Evolutionary conservation across 1,284 basidiomycete genomes (phyloP).

Genomic region (Sporisorium graminicola): DNA sequence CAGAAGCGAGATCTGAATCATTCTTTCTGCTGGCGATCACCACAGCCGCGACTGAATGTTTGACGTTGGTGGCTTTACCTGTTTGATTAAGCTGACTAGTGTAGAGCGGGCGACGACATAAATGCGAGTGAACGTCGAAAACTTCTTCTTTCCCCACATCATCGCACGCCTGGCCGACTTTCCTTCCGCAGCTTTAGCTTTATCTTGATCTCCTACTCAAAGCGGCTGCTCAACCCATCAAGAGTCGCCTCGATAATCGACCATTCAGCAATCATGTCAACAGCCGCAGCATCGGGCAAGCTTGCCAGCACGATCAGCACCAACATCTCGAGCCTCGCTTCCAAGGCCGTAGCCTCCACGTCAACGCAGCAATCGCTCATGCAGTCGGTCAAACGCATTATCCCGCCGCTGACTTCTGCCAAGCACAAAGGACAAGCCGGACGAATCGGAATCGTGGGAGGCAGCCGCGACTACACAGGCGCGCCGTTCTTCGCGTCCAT

Average conservation of each 20-base stretch:
- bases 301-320: conserved; percentile 12
- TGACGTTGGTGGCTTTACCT: not conserved
- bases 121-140: not conserved
- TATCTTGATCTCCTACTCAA: not conserved
- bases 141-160: not conserved
- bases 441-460: conserved; percentile 92
- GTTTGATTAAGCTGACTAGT: not conserved
- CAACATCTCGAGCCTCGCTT: conserved; percentile 20
- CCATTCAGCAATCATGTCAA: conserved; percentile 18
- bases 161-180: not conserved
- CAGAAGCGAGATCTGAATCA: conserved; percentile 13
- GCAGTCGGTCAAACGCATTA: conserved; percentile 76
- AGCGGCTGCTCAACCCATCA: not conserved
- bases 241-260: not conserved
- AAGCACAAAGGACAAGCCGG: conserved; percentile 97
- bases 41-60: not conserved
- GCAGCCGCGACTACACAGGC: conserved; percentile 92
- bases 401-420: conserved; percentile 84
- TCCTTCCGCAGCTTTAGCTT: not conserved
- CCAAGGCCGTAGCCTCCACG: conserved; percentile 7
- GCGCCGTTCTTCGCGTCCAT: conserved; percentile 81
- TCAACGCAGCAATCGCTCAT: conserved; percentile 26
- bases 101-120: not conserved
- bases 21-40: not conserved
- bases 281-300: conserved; percentile 21